A percentile compares a stretch with the other conserved stretches of the same genome.
These are phyloP conservation scores for Flaveria linearis DNA, from an alignment of 129 eudicot genomes.

Conservation along the genomic window DNA sequence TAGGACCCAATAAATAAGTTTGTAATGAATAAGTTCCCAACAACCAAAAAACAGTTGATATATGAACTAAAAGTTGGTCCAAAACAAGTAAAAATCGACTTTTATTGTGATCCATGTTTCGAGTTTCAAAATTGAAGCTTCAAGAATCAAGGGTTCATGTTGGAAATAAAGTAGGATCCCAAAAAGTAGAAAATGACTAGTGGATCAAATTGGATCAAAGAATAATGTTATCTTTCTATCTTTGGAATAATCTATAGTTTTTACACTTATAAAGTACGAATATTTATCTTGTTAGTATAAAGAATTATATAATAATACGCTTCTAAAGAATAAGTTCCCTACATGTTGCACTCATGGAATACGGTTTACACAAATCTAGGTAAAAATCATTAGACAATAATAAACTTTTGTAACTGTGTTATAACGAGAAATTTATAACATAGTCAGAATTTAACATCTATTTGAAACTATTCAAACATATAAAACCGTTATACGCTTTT, in stretches of 20 bases:
- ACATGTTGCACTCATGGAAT: background rate
- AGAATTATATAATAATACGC: background rate
- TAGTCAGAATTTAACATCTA: no score
- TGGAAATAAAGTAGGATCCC: slow-evolving; percentile 27
- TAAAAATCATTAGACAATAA: no score
- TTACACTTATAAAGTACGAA: background rate
- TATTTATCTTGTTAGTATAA: background rate
- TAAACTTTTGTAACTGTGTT: no score
- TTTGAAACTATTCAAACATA: no score
- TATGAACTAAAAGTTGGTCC: no score
- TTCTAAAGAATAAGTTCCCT: background rate
- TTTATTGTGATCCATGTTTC: no score
- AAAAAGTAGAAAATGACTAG: slow-evolving; percentile 32
- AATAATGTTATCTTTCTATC: slow-evolving; percentile 30
- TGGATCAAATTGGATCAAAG: slow-evolving; percentile 19
- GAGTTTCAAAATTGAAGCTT: background rate
- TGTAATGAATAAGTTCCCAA: background rate
- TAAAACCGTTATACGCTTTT: no score
- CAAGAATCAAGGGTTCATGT: slow-evolving; percentile 2
- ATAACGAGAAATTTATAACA: no score
- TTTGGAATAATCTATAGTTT: slow-evolving; percentile 30
- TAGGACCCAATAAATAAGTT: no score
- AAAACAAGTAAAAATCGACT: no score
- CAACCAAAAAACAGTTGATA: no score
- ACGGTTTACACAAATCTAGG: no score